phyloP scores from a whole-genome alignment of 768 basidiomycete species.

The Pulveroboletus sp. region DNA sequence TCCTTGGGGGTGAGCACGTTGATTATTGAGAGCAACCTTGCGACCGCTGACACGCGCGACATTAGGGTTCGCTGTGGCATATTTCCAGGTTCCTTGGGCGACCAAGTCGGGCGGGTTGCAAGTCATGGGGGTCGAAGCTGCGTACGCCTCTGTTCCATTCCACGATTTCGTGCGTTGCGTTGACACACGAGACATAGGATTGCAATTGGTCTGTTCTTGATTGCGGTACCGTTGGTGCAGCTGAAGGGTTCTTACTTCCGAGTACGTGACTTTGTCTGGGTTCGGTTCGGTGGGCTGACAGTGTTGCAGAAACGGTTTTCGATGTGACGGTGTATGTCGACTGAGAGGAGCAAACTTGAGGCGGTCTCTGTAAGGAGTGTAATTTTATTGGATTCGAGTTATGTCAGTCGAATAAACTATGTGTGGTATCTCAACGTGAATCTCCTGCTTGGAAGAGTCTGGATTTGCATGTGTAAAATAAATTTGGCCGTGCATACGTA shows the following conservation, averaged over 20 bases:
- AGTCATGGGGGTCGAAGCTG: constrained; percentile 38
- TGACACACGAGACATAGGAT: constrained; percentile 21
- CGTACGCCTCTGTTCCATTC: constrained; percentile 19
- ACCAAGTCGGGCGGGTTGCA: constrained; percentile 31
- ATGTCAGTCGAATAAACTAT: no score
- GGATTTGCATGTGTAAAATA: no score
- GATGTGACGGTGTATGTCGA: constrained; percentile 2
- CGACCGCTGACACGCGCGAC: background rate
- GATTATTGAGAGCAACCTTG: background rate
- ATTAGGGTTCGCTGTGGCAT: constrained; percentile 37
- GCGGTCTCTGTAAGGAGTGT: no score
- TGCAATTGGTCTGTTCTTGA: constrained; percentile 32
- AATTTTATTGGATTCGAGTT: no score
- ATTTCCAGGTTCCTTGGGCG: constrained; percentile 41
- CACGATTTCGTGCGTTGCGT: background rate
- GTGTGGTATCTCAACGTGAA: no score
- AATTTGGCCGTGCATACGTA: no score
- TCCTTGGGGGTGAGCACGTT: constrained; percentile 28
- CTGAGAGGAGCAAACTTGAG: no score
- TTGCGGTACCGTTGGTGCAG: constrained; percentile 37
- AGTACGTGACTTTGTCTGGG: constrained; percentile 21
- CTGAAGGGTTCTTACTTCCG: constrained; percentile 32
- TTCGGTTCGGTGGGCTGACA: background rate
- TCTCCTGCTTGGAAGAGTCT: no score
- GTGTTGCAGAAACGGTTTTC: constrained; percentile 20